These are phyloP conservation scores for Hibiscus mutabilis DNA, from an alignment of 345 rosid genomes.

Conservation along the genomic window DNA sequence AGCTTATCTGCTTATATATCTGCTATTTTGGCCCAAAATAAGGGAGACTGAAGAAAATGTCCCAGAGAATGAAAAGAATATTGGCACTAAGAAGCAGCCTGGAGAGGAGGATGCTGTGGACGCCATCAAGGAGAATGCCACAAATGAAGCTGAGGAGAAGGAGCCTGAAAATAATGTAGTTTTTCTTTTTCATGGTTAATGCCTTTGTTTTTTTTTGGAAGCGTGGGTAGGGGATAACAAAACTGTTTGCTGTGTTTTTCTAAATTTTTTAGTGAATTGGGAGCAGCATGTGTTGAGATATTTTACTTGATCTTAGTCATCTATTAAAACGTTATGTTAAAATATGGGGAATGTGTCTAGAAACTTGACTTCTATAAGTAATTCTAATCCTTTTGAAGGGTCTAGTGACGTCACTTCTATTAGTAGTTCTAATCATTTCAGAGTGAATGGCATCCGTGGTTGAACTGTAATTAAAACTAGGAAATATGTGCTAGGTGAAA, in stretches of 20 bases:
- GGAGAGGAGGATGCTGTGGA: slow-evolving; percentile 59
- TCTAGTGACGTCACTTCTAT: background rate
- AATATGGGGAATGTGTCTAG: background rate
- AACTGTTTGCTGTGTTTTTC: too few relatives aligned
- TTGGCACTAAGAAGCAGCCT: slow-evolving; percentile 45
- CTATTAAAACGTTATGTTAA: background rate
- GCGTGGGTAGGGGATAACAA: background rate
- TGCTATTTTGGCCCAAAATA: slow-evolving; percentile 9
- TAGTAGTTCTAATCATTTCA: background rate
- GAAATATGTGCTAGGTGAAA: background rate
- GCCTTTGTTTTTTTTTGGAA: background rate
- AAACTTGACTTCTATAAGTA: background rate
- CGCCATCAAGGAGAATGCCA: slow-evolving; percentile 61
- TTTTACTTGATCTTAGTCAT: background rate
- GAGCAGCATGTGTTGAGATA: background rate
- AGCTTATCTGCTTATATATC: background rate
- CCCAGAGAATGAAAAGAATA: slow-evolving; percentile 43
- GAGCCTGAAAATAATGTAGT: slow-evolving; percentile 84
- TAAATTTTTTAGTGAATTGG: background rate
- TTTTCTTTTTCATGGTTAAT: background rate
- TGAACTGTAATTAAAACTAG: background rate
- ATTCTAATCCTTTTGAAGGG: background rate
- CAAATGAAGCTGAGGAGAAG: slow-evolving; percentile 41
- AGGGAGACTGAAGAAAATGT: slow-evolving; percentile 68
- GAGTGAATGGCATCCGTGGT: background rate